Conservation (phyloP, 2,329 filamentous ascomycete genomes). For the Paraphoma chrysanthemicola region DNA sequence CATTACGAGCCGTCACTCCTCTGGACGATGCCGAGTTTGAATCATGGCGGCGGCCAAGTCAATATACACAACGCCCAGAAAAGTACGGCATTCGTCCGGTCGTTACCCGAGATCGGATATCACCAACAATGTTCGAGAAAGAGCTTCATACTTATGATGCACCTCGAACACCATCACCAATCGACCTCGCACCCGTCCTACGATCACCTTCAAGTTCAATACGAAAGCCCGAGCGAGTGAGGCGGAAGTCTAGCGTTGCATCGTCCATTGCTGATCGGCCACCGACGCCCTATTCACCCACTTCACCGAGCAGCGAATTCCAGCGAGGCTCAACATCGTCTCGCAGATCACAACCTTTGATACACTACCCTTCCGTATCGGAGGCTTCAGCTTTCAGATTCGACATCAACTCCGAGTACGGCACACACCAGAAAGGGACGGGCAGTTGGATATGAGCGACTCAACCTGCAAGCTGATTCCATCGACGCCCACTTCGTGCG, state of each 20-base stretch:
- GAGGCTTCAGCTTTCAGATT: constrained; percentile 48
- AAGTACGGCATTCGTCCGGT: constrained; percentile 44
- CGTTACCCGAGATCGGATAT: constrained; percentile 32
- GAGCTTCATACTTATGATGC: constrained; percentile 37
- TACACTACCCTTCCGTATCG: constrained; percentile 47
- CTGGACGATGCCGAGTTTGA: constrained; percentile 51
- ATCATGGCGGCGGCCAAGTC: constrained; percentile 49
- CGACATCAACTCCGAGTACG: constrained; percentile 36
- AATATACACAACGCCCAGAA: constrained; percentile 44
- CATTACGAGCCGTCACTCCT: constrained; percentile 47
- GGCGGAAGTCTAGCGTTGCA: constrained; percentile 44
- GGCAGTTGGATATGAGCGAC: constrained; percentile 26
- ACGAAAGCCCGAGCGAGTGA: constrained; percentile 39
- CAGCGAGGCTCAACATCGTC: constrained; percentile 33
- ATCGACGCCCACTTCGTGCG: background rate
- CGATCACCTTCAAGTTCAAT: constrained; percentile 38
- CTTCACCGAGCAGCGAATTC: constrained; percentile 37
- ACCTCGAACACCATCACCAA: constrained; percentile 37
- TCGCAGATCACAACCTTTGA: constrained; percentile 38
- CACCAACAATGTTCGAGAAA: constrained; percentile 45
- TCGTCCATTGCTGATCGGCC: constrained; percentile 46
- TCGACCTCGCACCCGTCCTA: constrained; percentile 20
- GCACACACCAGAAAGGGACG: constrained; percentile 21
- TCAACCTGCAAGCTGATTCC: background rate
- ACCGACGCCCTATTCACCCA: constrained; percentile 49